Evolutionary conservation across 208 protist species (phyloP).

Genomic region (Herpetomonas tarakana): DNA sequence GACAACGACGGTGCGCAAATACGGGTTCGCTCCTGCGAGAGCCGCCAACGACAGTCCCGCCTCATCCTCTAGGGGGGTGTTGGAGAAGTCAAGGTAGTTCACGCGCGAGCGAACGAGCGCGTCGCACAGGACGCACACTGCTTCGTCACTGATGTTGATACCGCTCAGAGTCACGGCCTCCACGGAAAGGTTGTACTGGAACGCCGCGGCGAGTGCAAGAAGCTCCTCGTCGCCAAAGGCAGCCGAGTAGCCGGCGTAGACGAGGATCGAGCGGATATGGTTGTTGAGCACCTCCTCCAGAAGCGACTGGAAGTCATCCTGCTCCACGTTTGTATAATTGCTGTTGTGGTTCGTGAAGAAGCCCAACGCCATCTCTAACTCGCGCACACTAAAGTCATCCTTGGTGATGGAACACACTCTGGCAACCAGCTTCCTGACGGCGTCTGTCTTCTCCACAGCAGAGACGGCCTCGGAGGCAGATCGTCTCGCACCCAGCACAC

Average conservation of each 20-base stretch:
- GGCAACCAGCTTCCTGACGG: conserved; percentile 28
- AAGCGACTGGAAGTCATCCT: conserved; percentile 69
- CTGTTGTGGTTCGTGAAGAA: conserved; percentile 84
- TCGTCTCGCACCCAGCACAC: conserved; percentile 73
- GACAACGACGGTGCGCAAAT: conserved; percentile 82
- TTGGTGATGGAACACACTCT: conserved; percentile 29
- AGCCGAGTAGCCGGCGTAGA: conserved; percentile 75
- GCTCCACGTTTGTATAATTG: conserved; percentile 59
- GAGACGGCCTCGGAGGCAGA: conserved; percentile 56
- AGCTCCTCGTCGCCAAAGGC: conserved; percentile 76
- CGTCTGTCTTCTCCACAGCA: conserved; percentile 23
- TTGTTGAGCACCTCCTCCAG: conserved; percentile 87
- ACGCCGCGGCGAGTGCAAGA: conserved; percentile 65
- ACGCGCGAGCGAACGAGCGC: conserved; percentile 73
- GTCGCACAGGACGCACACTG: conserved; percentile 73
- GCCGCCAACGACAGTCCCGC: conserved; percentile 77
- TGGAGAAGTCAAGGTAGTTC: conserved; percentile 82
- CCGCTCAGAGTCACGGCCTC: conserved; percentile 82
- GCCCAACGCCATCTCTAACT: conserved; percentile 56
- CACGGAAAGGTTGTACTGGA: conserved; percentile 86
- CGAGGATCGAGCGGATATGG: conserved; percentile 66
- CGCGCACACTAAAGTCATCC: conserved; percentile 37
- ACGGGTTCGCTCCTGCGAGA: conserved; percentile 79
- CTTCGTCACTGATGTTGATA: conserved; percentile 80
- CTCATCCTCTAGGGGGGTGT: conserved; percentile 80